A percentile compares a stretch with the other conserved stretches of the same genome.
Conservation (phyloP, 345 rosid genomes). For the Anacardium occidentale region DNA sequence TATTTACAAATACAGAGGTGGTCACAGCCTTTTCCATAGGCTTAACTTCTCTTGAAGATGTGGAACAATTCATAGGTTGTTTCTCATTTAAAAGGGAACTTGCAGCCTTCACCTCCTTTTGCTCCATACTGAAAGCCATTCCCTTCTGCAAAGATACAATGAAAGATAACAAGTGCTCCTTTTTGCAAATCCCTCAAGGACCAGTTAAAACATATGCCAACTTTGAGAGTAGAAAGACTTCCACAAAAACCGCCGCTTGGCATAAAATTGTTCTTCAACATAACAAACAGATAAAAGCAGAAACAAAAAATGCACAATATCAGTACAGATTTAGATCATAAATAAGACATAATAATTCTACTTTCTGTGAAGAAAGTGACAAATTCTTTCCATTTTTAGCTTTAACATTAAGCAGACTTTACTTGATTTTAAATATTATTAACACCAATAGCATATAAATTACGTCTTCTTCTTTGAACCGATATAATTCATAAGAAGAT, state of each 20-base stretch:
- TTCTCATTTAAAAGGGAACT: constrained; percentile 40
- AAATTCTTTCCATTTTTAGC: neutral
- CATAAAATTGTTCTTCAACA: constrained; percentile 22
- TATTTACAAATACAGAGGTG: constrained; percentile 41
- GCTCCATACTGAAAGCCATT: constrained; percentile 33
- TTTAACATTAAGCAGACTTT: neutral
- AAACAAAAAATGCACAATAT: neutral
- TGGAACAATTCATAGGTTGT: constrained; percentile 28
- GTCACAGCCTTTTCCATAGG: constrained; percentile 33
- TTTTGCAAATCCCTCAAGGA: constrained; percentile 17
- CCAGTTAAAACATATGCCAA: constrained; percentile 17
- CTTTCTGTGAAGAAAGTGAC: neutral
- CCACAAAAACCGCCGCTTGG: constrained; percentile 10
- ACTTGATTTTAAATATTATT: constrained; percentile 5
- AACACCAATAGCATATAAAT: neutral
- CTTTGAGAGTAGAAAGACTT: constrained; percentile 18
- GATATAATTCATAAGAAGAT: neutral
- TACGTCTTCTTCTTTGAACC: neutral
- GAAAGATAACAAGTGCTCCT: constrained; percentile 14
- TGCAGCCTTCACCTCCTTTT: constrained; percentile 34
- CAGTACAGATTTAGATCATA: neutral
- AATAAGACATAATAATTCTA: neutral
- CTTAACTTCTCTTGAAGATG: constrained; percentile 30
- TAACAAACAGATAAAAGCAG: constrained; percentile 7
- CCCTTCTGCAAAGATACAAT: constrained; percentile 24